Conservation (phyloP, 345 rosid species). For the Rhizophora mangle region DNA sequence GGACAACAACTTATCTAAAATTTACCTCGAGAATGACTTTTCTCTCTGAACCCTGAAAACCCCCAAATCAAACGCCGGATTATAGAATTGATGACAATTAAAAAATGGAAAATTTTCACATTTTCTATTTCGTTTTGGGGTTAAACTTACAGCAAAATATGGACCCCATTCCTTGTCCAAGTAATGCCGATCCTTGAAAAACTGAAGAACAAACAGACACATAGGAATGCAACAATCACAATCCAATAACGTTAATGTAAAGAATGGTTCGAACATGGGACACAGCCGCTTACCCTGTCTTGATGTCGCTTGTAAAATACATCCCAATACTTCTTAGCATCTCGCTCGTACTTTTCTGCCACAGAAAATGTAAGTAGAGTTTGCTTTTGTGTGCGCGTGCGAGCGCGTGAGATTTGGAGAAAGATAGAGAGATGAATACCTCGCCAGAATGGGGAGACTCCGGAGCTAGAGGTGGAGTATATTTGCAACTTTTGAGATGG, state of each 20-base stretch:
- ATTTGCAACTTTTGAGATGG: constrained; percentile 52
- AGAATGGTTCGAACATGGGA: background rate
- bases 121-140: background rate
- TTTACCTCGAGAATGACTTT: constrained; percentile 70
- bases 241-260: background rate
- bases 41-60: constrained; percentile 46
- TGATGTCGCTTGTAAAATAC: constrained; percentile 78
- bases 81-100: background rate
- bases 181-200: constrained; percentile 93
- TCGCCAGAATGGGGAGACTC: constrained; percentile 76
- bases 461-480: constrained; percentile 50
- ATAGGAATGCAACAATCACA: constrained; percentile 3
- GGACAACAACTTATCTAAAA: background rate
- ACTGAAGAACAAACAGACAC: constrained; percentile 34
- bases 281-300: constrained; percentile 44
- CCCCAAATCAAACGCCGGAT: background rate
- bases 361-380: background rate
- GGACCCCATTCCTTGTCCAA: constrained; percentile 92
- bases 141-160: constrained; percentile 63
- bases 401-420: background rate
- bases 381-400: background rate
- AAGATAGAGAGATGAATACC: constrained; percentile 35
- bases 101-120: background rate
- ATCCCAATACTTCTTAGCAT: constrained; percentile 91
- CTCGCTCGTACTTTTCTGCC: constrained; percentile 78